Evolutionary conservation across 306 rosid species (phyloP).

Genomic region (Prunus armeniaca): DNA sequence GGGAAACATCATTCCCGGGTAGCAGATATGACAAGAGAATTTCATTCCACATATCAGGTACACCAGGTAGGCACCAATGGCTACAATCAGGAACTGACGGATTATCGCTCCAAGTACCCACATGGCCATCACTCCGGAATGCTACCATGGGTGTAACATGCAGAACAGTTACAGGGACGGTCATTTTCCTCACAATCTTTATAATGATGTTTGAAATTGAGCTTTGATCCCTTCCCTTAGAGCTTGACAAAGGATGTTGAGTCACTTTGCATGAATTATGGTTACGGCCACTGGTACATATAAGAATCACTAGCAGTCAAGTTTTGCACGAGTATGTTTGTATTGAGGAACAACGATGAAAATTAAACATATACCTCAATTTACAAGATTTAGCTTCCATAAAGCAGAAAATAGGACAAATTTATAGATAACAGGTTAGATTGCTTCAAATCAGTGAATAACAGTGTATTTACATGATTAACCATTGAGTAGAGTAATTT

Average conservation of each 20-base stretch:
- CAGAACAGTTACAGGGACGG: constrained; percentile 41
- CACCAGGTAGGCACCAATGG: constrained; percentile 99
- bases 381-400: neutral
- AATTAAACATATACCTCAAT: neutral
- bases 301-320: constrained; percentile 17
- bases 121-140: constrained; percentile 80
- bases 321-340: neutral
- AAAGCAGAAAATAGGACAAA: neutral
- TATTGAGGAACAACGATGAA: neutral
- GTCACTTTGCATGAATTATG: constrained; percentile 63
- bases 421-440: neutral
- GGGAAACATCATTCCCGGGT: constrained; percentile 18
- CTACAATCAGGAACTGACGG: constrained; percentile 88
- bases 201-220: constrained; percentile 57
- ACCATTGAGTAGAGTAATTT: neutral
- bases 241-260: constrained; percentile 53
- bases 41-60: constrained; percentile 97
- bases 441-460: neutral
- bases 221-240: constrained; percentile 51
- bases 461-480: neutral
- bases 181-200: constrained; percentile 54
- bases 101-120: constrained; percentile 72
- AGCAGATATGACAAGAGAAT: constrained; percentile 63
- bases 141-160: constrained; percentile 78
- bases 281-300: constrained; percentile 52